These are phyloP conservation scores for Leptomonas pyrrhocoris DNA, from an alignment of 208 protist genomes.

Conservation along the genomic window DNA sequence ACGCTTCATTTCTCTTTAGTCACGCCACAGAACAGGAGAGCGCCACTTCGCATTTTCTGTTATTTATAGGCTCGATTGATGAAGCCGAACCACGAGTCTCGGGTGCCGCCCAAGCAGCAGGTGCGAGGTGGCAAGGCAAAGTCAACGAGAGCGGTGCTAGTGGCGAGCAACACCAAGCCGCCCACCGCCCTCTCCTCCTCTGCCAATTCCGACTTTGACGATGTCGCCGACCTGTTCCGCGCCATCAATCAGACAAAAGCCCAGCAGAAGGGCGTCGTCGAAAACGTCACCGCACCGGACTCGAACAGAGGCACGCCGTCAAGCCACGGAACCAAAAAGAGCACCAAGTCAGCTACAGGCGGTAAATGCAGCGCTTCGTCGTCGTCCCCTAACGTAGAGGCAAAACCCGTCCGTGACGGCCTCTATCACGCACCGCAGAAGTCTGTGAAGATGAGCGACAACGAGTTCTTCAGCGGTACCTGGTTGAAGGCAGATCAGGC, in stretches of 20 bases:
- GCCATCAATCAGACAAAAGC: conserved; percentile 27
- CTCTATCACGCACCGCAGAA: conserved; percentile 81
- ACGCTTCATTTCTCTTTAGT: too few relatives aligned
- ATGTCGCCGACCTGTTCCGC: conserved; percentile 27
- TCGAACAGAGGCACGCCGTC: background rate
- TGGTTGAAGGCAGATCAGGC: conserved; percentile 35
- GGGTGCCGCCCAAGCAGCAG: conserved; percentile 12
- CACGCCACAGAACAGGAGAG: too few relatives aligned
- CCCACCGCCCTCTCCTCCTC: background rate
- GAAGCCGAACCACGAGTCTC: conserved; percentile 18
- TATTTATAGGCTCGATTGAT: background rate
- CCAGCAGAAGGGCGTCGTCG: conserved; percentile 7
- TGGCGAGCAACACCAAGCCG: background rate
- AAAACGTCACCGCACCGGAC: background rate
- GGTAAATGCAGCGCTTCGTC: background rate
- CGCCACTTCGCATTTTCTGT: background rate
- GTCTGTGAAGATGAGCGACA: conserved; percentile 78
- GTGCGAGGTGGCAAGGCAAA: background rate
- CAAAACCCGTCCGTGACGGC: conserved; percentile 50
- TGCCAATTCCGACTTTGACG: conserved; percentile 22
- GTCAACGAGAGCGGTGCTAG: background rate
- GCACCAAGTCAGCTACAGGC: background rate
- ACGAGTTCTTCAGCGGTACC: conserved; percentile 70
- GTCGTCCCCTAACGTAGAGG: background rate
- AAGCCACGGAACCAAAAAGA: background rate